Base-by-base conservation (phyloP, 139 green algal species). In the Volvox reticuliferus region DNA sequence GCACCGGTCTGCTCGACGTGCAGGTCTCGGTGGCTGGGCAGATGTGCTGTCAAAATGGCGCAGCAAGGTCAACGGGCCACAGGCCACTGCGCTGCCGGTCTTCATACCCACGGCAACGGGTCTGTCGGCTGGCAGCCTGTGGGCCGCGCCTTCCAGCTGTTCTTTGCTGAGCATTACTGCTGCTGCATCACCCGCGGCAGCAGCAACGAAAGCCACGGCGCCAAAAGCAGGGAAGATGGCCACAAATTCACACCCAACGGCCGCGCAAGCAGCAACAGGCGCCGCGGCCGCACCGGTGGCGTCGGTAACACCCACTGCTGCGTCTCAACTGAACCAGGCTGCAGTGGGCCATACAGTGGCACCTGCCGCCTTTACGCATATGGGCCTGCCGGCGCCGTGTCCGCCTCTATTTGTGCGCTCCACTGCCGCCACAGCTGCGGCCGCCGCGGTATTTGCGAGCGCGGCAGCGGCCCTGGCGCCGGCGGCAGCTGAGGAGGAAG, bases 11-110 rank as follows among this genome's bases (percentile, higher is more conserved):
- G 6, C 65, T 73, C 12, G 21, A 73, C 3, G 35, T 24, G 24
- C 67, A 82, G 84, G 24, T 13, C 84, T 17, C 9, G 65, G 86
- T 71, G 85, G 85, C 18, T 90, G 86, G 86, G 83, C 86, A 5
- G 86, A 90, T 69, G 73, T 90, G 26, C 50, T 90, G 20, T 63
- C 44, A 30, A n/a, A 62, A 44, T 90, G 86, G 86, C 30, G 37
- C 17, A 26, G 14, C 50, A 37, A 30, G 14, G 17, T 80, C 30
- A 12, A 14, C 24, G 28, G 30, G 17, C 67, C 30, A 19, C 68
- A 44, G 12, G 12, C 71, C 50, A 75, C 73, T 6, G 86, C 86
- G 44, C 73, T 90, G 86, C 86, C 86, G 30, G n/a, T 84, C 44
- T 90, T 90, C 73, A 77, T 50, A 0, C 36, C 28, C 85, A 82